Conservation (phyloP, 768 basidiomycete species). For the Russula vinacea region DNA sequence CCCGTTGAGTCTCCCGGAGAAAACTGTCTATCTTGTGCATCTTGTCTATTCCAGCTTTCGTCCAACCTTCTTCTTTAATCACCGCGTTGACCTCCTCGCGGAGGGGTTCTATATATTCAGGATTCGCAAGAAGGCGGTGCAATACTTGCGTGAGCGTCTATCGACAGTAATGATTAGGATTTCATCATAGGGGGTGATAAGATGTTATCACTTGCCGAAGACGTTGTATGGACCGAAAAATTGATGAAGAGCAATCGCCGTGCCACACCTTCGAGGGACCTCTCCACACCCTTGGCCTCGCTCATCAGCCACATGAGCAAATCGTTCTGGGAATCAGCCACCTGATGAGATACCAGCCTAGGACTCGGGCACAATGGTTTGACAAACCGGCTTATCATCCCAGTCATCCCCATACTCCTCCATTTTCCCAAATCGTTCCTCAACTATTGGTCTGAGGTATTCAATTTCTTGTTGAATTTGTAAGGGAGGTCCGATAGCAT, state of each 20-base stretch:
- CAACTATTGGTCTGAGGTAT: conserved; percentile 7
- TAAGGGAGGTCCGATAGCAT: neutral
- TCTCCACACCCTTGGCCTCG: conserved; percentile 35
- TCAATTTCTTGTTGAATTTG: neutral
- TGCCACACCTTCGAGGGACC: conserved; percentile 34
- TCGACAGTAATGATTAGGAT: neutral
- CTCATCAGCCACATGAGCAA: conserved; percentile 44
- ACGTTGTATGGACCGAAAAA: conserved; percentile 40
- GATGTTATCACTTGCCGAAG: conserved; percentile 32
- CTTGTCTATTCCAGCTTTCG: conserved; percentile 13
- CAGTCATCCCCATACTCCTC: neutral
- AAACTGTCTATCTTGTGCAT: conserved; percentile 40
- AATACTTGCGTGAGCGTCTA: conserved; percentile 25
- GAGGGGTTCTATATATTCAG: conserved; percentile 31
- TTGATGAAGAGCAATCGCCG: conserved; percentile 40
- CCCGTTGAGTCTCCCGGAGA: conserved; percentile 35
- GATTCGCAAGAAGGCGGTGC: conserved; percentile 30
- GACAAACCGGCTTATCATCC: conserved; percentile 6
- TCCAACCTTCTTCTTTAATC: conserved; percentile 21
- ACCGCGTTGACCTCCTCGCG: conserved; percentile 31
- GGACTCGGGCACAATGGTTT: neutral
- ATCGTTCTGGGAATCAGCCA: conserved; percentile 35
- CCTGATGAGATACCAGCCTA: neutral
- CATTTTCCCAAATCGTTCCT: conserved; percentile 11
- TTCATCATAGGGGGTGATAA: too few relatives aligned